Base-by-base conservation (phyloP, 345 rosid species). In the Camelina hispida region DNA sequence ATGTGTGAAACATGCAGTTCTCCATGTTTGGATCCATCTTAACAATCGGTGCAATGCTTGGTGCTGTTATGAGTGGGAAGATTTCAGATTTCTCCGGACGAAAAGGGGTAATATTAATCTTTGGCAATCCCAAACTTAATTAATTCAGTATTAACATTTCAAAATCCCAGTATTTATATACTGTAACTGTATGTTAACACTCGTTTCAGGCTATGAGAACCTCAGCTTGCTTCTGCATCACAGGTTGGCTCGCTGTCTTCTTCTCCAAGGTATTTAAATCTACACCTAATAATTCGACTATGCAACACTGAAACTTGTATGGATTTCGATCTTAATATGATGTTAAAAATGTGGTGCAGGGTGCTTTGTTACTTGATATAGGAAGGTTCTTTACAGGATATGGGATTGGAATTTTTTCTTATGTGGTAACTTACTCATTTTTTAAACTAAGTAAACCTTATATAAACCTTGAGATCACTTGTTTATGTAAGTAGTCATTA, bases 31-130 rank as follows among this genome's bases (percentile, higher is more conserved):
- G 98, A 17, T 94, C 98, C n/a, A 89, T 94, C 62, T 50, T 94
- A 68, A 94, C 97, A 47, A 91, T 91, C 32, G 98, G 98, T 15
- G 97, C 96, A 68, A 94, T 94, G 98, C 59, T 91, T 70, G 98
- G 98, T 48, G 98, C 97, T 82, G 67, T 89, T 53, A 79, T 88
- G 16, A 91, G 98, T 71, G 98, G 98, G 13, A 64, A 79, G 60
- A 79, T 88, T 13, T 87, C 96, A 73, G 98, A 94, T 80, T 78
- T 80, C 44, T 42, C 83, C 2, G 98, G 98, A 47, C 84, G 97
- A 32, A 91, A 91, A 81, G 96, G 97, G 96, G 97, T 91, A 83
- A 22, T n/a, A 80, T 4, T 28, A 28, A 55, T 30, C 13, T 47
- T 74, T 16, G 25, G 38, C 47, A 46, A 6, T 59, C 67, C 34